These are phyloP conservation scores for Rhizoclosmatium globosum DNA, from an alignment of 192 early-diverging fungal genomes.

Conservation along the genomic window DNA sequence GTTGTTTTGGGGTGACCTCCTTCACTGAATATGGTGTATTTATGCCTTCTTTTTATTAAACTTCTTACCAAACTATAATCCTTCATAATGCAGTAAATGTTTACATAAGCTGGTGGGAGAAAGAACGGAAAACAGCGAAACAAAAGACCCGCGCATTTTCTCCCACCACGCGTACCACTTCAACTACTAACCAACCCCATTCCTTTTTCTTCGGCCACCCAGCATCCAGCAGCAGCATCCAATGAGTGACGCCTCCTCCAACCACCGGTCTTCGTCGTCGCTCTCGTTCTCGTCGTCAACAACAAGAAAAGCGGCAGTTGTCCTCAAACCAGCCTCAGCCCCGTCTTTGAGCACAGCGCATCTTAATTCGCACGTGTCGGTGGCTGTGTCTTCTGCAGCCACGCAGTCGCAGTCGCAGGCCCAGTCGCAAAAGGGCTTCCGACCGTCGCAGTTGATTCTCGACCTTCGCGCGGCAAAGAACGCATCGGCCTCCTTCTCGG, in stretches of 20 bases:
- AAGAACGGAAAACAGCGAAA: neutral
- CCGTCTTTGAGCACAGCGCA: neutral
- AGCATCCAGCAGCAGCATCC: too few relatives aligned
- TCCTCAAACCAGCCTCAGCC: neutral
- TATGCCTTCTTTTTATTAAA: too few relatives aligned
- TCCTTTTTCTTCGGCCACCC: too few relatives aligned
- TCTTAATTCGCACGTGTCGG: neutral
- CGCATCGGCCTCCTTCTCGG: neutral
- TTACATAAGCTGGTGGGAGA: neutral
- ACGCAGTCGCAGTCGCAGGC: neutral
- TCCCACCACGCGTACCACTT: neutral
- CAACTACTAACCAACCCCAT: too few relatives aligned
- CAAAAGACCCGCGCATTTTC: neutral
- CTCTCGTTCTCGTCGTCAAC: neutral
- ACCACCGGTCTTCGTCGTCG: neutral
- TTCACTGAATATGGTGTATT: too few relatives aligned
- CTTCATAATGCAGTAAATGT: too few relatives aligned
- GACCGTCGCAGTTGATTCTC: slow-evolving; percentile 28
- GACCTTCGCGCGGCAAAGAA: slow-evolving; percentile 15
- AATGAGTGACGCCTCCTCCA: neutral
- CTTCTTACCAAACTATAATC: too few relatives aligned
- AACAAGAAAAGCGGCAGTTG: neutral
- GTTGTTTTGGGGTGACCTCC: neutral
- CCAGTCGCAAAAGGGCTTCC: neutral
- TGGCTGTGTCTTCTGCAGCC: neutral